Evolutionary conservation across 306 rosid species (phyloP).

Genomic region (Dalbergia cultrata): DNA sequence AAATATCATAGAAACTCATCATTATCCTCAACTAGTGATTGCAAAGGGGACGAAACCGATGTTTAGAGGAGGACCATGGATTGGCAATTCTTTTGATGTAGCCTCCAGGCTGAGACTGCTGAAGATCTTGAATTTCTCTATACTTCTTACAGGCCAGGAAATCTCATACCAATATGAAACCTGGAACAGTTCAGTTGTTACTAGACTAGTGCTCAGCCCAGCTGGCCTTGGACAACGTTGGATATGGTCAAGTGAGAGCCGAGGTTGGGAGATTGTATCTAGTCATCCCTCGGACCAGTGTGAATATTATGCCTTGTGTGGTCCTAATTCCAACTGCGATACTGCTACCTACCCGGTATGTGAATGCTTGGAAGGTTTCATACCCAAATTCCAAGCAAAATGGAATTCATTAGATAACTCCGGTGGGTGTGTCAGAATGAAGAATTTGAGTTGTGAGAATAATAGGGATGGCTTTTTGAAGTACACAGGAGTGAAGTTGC

Average conservation of each 20-base stretch:
- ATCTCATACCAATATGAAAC: not conserved
- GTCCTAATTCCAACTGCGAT: too few species aligned
- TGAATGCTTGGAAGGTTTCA: constrained; percentile 36
- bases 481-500: constrained; percentile 29
- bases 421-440: constrained; percentile 37
- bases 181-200: not conserved
- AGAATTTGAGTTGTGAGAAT: not conserved
- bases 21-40: not conserved
- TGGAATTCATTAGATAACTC: constrained; percentile 32
- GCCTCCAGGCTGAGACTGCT: not conserved
- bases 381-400: constrained; percentile 26
- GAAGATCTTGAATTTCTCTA: not conserved
- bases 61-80: not conserved
- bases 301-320: constrained; percentile 26
- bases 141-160: not conserved
- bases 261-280: not conserved
- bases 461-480: constrained; percentile 12
- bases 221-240: not conserved
- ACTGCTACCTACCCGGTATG: not conserved
- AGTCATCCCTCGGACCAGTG: not conserved
- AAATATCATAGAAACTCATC: not conserved
- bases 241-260: not conserved
- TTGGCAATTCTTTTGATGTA: not conserved
- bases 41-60: not conserved
- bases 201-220: too few species aligned